Percentiles rank a stretch among this genome's conserved stretches.
These are phyloP conservation scores for Elaeis guineensis DNA, from an alignment of 176 grass and related monocot species.

Conservation along the genomic window DNA sequence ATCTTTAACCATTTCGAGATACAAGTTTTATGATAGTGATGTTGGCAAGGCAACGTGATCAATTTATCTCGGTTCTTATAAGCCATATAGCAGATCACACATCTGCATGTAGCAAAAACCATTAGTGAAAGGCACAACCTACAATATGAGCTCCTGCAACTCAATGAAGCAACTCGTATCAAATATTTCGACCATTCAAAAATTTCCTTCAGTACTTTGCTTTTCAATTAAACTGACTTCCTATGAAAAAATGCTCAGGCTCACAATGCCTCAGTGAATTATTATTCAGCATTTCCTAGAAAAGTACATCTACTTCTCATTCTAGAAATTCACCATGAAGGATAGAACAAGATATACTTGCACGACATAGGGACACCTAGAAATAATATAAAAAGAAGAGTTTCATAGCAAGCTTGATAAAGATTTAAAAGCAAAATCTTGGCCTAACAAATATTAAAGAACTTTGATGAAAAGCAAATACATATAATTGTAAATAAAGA, in stretches of 20 bases:
- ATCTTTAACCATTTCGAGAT: slow-evolving; percentile 73
- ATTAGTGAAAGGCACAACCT: slow-evolving; percentile 12
- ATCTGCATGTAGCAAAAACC: slow-evolving; percentile 40
- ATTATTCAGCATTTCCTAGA: no score
- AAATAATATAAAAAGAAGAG: no score
- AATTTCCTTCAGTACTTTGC: no score
- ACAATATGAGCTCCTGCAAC: background rate
- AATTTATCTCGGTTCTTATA: slow-evolving; percentile 48
- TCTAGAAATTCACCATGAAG: no score
- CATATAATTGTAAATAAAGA: background rate
- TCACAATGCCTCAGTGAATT: no score
- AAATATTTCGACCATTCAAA: background rate
- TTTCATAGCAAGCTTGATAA: no score
- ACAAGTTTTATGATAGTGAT: slow-evolving; percentile 59
- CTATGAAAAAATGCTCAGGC: no score
- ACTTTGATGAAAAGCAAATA: background rate
- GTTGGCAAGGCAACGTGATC: slow-evolving; percentile 63
- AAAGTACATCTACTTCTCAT: no score
- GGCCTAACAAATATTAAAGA: slow-evolving; percentile 5
- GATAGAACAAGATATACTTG: no score
- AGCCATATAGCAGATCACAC: slow-evolving; percentile 50
- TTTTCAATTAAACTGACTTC: no score
- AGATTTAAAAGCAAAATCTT: background rate
- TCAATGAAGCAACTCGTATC: slow-evolving; percentile 1
- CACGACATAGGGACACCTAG: no score